Base-by-base conservation (phyloP, 306 rosid genomes). In the Neltuma alba region DNA sequence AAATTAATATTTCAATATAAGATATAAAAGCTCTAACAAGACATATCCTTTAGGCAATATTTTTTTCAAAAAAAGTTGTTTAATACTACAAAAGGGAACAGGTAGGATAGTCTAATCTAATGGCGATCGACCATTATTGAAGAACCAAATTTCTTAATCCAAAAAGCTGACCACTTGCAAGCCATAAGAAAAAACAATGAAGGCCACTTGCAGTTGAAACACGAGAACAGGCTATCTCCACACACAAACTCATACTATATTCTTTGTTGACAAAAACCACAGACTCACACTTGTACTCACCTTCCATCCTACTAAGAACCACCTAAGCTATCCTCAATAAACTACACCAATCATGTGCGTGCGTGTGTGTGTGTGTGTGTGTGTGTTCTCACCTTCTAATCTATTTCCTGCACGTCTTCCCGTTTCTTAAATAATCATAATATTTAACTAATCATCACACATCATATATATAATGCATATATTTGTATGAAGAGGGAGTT, bases 221-320 rank as follows among this genome's bases (percentile, higher is more conserved):
- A 52, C 10, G 52, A 45, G n/a, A 45, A 45, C 52, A 45, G 58
- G 9, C 58, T 52, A 52, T 20, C 27, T 7, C 20, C 27, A 20
- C 58, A 52, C 16, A 45, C 52, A 45, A 7, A 20, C 41, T 6
- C 58, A 7, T 12, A n/a, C 8, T 20, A 20, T 50, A 20, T 23
- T 30, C 13, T 40, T 68, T 15, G 2, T 16, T 11, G 5, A 2
- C 45, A 2, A 37, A 67, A 67, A 41, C 54, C 55, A 44, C 2
- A 66, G 0, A 6, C 63, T 1, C 33, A 18, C 5, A 15, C 27
- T 38, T 4, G 28, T 15, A 36, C 40, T 69, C 15, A 41, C 45
- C 1, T 18, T 42, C 42, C 9, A 74, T 87, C 90, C 79, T 33
- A 74, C 80, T 87, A 70, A 63, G 83, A 77, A 30, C 85, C 88